phyloP scores from a whole-genome alignment of 495 filamentous ascomycete genomes.

The Venustampulla echinocandica region DNA sequence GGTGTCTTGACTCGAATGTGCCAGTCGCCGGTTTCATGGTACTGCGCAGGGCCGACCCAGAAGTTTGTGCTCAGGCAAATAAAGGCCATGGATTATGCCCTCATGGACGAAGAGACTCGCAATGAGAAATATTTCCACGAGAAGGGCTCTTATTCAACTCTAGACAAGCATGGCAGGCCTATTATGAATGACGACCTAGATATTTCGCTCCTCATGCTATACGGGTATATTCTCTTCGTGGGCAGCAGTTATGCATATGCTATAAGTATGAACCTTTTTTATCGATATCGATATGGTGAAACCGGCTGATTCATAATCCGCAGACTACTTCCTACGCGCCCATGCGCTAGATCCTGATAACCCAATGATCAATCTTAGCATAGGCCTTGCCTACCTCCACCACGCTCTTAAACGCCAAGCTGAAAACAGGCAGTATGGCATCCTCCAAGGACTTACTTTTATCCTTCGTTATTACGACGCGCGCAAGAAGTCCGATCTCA shows the following conservation, averaged over 20 bases:
- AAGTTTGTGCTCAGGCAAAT: conserved; percentile 87
- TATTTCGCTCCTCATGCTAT: conserved; percentile 71
- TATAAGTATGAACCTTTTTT: conserved; percentile 51
- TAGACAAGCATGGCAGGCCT: conserved; percentile 35
- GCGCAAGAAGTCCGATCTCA: conserved; percentile 31
- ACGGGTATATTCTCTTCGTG: conserved; percentile 77
- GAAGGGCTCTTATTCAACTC: conserved; percentile 41
- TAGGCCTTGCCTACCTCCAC: conserved; percentile 71
- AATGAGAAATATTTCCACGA: conserved; percentile 27
- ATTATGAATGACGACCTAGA: conserved; percentile 50
- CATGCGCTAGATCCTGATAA: conserved; percentile 70
- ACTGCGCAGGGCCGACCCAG: conserved; percentile 55
- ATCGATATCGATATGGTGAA: background rate
- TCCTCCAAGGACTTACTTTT: conserved; percentile 77
- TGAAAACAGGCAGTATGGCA: conserved; percentile 78
- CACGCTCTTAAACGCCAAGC: conserved; percentile 79
- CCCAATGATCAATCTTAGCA: conserved; percentile 62
- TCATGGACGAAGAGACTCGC: conserved; percentile 18
- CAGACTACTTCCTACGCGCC: conserved; percentile 80
- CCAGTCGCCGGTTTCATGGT: conserved; percentile 48
- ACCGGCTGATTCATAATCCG: conserved; percentile 5
- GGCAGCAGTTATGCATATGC: conserved; percentile 73
- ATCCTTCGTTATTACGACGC: conserved; percentile 65
- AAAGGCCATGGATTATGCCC: conserved; percentile 72
- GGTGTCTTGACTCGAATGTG: conserved; percentile 59